Evolutionary conservation across 169 alveolate species (phyloP), one percentile per base, ranked within the genome.

Genomic region (Babesia bovis): DNA sequence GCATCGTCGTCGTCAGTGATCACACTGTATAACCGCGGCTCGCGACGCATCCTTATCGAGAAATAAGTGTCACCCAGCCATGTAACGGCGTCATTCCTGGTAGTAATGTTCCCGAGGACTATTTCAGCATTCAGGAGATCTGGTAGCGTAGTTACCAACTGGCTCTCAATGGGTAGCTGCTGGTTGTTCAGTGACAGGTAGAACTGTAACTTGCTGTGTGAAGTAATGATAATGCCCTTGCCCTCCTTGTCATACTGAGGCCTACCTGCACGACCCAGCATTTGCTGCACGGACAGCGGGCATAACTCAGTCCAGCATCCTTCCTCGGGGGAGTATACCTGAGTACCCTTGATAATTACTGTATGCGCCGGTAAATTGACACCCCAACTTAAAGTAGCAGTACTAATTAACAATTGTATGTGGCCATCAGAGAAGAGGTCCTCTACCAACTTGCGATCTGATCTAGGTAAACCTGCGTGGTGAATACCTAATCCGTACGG

Each of bases 191-290:
- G 83, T 4, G 99, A 95, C 26, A 98, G 90, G 90, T 97, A 98
- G 83, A 93, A 94, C 83, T 95, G 98, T 59, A 98, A 91, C 87
- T 98, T 96, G 30, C 90, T 85, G 71, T 93, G 96, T 38, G 97
- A 94, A 21, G 99, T 97, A 59, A 98, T 96, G 38, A 98, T 92
- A 59, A 98, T 95, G 52, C 99, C 99, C 82, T 97, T 99, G 23
- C 99, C 99, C 28, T 89, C 87, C 44, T 91, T 95, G 93, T 98
- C 99, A 87, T 91, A 98, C 73, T 96, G 98, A 0, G 99, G 99
- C 51, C 99, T 90, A 4, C 99, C 99, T 2, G 99, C 99, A 63
- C 99, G 90, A 7, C 99, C 99, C 89, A 98, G 93, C 99, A 98
- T 98, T 88, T 98, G 98, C 63, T 96, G 84, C 61, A 98, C 94